Base-by-base conservation (phyloP, 2,329 filamentous ascomycete genomes). In the Colletotrichum sp. region DNA sequence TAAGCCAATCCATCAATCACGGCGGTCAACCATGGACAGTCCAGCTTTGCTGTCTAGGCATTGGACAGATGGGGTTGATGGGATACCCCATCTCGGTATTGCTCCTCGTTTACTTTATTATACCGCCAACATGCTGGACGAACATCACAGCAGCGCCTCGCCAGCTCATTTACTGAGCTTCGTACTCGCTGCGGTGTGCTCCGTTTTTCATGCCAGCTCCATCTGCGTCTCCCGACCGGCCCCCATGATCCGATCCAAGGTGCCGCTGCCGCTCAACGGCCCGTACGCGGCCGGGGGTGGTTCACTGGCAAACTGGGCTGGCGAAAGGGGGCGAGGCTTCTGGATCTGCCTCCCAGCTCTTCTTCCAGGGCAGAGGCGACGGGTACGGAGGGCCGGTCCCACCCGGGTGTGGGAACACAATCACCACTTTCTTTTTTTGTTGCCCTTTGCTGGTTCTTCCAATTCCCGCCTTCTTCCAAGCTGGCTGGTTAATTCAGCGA, bases 221-320 rank as follows among this genome's bases (percentile, higher is more conserved):
- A 43, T 43, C 18, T 54, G 3, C 11, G 7, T 57, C 29, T 54
- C 18, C 47, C 47, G 31, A 29, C 61, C 31, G 34, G 34, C 16
- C 33, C 43, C 61, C 62, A 47, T 51, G 61, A 36, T 73, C 71
- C 71, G 71, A 71, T 73, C 71, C 57, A 15, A 65, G 57, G 43
- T 66, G 43, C 61, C 61, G 68, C 71, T 38, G 71, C 71, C 68
- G 57, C 55, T 66, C 33, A 51, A 62, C 71, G 71, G 71, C 62
- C 71, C 71, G 68, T 63, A 63, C 71, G 34, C 51, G 9, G 38
- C 68, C 38, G 31, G 71, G 58, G n/a, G 27, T 51, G 38, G 38
- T 43, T 43, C 18, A 9, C 38, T 43, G 18, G 38, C 38, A 43
- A 43, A n/a, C 38, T 43, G 18, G 38, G 38, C n/a, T 15, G 21